Evolutionary conservation across 306 rosid species (phyloP), one percentile per base, ranked within the genome.

Genomic region (Abrus precatorius): DNA sequence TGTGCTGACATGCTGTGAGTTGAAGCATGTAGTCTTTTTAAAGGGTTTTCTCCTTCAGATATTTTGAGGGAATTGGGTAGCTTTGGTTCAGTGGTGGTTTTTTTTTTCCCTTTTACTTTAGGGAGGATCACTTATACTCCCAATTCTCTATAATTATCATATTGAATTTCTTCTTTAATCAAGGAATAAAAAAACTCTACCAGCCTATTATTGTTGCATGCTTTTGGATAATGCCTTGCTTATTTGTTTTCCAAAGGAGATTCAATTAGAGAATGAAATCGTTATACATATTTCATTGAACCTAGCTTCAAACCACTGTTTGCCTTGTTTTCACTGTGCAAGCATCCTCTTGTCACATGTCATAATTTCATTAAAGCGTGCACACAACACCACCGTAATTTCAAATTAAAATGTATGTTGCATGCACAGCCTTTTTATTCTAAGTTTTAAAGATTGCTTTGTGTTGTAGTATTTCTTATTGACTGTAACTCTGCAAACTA

Each of bases 31-130:
- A 49, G 66, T 71, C 65, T 71, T 71, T 38, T 14, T 54, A 27
- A 54, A 59, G 70, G 71, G 79, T 43, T 71, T 83, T 62, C 43
- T 40, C 56, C 36, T 52, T 28, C 49, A 32, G 55, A 63, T 61
- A 80, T 72, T 61, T 50, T 53, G 57, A 80, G 36, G 75, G 69
- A 61, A 36, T 60, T 70, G 79, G 44, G 50, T 52, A 50, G 53
- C 69, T 33, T 62, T 83, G 44, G 1, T 50, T 50, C 67, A 41
- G 32, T 41, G 54, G n/a, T 60, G 29, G 57, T 44, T 77, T 43
- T 77, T 43, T 75, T 43, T 61, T 76, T 48, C 34, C 79, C 52
- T 48, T 75, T 68, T 55, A 47, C 47, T 56, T 59, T 57, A 44
- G 63, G 33, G 32, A 71, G 36, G 36, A 13, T 67, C 13, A 48